These are phyloP conservation scores for Cercospora brassicicola DNA, from an alignment of 2,329 filamentous ascomycete genomes.

Conservation along the genomic window DNA sequence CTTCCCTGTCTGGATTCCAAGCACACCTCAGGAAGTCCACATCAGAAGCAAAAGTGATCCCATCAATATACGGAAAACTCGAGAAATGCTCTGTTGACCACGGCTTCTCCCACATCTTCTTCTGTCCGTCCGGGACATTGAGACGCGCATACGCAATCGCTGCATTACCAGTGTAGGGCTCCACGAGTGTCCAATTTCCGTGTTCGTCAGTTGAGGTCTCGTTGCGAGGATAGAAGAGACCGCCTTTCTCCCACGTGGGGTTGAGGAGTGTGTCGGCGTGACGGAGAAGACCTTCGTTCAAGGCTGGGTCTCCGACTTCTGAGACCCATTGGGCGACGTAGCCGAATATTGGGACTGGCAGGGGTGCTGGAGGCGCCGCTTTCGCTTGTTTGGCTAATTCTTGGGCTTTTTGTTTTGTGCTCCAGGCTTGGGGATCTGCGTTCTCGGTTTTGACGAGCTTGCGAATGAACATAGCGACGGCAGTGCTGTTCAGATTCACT, in stretches of 20 bases:
- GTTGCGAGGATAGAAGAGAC: neutral
- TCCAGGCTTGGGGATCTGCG: neutral
- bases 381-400: neutral
- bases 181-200: neutral
- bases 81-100: neutral
- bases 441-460: neutral
- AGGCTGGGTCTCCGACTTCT: neutral
- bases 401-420: neutral
- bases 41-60: neutral
- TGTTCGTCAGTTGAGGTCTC: neutral
- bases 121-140: neutral
- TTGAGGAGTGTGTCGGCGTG: neutral
- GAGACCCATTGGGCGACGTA: neutral
- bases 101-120: neutral
- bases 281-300: neutral
- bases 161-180: neutral
- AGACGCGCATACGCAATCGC: neutral
- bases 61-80: neutral
- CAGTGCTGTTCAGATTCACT: neutral
- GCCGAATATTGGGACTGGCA: neutral
- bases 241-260: neutral
- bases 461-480: neutral
- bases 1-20: neutral
- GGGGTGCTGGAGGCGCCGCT: neutral
- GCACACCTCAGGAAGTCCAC: neutral